Base-by-base conservation (phyloP, 129 eudicot genomes). In the Oenanthe sinensis region DNA sequence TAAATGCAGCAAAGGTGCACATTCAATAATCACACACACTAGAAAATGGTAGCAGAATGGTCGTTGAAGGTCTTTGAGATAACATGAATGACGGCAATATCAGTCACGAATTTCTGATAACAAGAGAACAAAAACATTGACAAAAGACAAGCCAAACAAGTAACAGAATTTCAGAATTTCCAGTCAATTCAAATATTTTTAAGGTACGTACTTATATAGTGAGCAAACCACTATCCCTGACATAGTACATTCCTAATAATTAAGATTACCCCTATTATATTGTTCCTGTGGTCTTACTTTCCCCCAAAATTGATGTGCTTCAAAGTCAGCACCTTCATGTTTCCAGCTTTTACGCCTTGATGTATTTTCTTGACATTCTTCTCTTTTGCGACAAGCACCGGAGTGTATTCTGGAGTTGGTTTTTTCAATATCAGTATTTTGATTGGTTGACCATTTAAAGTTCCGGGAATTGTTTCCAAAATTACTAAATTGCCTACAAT, bases 321-420 rank as follows among this genome's bases (percentile, higher is more conserved):
- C 71, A 71, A 71, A 79, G 65, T 79, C 89, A 39, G 75, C 82
- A 9, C 65, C 79, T 26, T 86, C 83, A 77, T 81, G 48, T 73
- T 87, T 78, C 17, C 87, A 86, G 74, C 82, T 84, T 82, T 86
- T 88, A 54, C 81, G 79, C 79, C 82, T 89, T 20, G 85, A 71
- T 33, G 87, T 77, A 84, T 87, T 79, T 72, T 89, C 86, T 72
- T 79, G 77, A 68, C 82, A 81, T 70, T 87, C 87, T 82, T 90
- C 96, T 72, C 96, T 85, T 84, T 93, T 93, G 77, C 87, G 80
- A 84, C 85, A 88, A 71, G 88, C 82, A 70, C 81, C 79, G 40
- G 62, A 80, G 4, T 67, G 77, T 22, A 72, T 79, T 80, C 79
- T 74, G 72, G 79, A 77, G 54, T 79, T 85, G 15, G 39, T 40